Evolutionary conservation across 305 asterid genomes (phyloP), one percentile per base, ranked within the genome.

Genomic region (Plantago coronopus): DNA sequence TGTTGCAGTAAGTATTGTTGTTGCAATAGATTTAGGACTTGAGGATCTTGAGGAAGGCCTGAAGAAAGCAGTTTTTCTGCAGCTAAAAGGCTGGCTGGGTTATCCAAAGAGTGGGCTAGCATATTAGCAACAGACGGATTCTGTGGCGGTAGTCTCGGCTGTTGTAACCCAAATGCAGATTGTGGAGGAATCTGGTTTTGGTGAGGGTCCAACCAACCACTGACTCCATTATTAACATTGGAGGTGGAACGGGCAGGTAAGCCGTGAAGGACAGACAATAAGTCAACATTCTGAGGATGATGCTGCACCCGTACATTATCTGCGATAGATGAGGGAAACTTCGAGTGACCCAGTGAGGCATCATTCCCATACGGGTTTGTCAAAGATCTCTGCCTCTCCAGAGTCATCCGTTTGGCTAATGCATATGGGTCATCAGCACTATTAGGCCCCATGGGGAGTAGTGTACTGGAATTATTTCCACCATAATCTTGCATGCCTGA

Each of bases 1-100:
- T 83, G 91, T 74, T 83, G 91, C 74, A 78, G 54, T 72, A 80
- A 67, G 61, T 81, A 81, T 69, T 85, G 93, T 64, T 85, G 90
- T 61, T 83, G 96, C 72, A 83, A 73, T 71, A 83, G 65, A 78
- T 72, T 79, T 40, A 85, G 58, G 18, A 81, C 38, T 54, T 83
- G 96, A 23, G 85, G 90, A 71, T 88, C 95, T 71, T 83, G 93
- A 69, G 89, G 65, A 37, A 79, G 48, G 61, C 79, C 78, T 65
- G 91, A 62, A 49, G 83, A 38, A 31, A 76, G 70, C 63, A 72
- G 78, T 59, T 78, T 80, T 48, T 86, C 95, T 31, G 81, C 43
- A 29, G 79, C 67, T 65, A 76, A 78, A 67, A 74, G 65, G 68
- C 65, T 72, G 59, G 86, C 63, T 61, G 79, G 54, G 70, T 78